Conservation (phyloP, 2,329 filamentous ascomycete species). For the Ambrosiella xylebori region DNA sequence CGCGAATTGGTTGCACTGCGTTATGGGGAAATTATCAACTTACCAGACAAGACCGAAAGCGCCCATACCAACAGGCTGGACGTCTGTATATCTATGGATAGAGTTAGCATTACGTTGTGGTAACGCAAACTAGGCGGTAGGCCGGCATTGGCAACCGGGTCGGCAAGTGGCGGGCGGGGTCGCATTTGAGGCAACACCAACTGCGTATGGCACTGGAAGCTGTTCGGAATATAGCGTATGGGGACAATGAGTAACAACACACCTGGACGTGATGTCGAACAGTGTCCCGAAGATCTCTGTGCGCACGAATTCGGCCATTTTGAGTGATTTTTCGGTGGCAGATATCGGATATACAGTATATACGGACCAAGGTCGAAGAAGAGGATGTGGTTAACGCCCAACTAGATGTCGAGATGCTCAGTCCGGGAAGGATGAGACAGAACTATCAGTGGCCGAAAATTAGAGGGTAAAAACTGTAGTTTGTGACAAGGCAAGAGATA, state of each 20-base stretch:
- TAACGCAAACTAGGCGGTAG: not conserved
- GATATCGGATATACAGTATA: not conserved
- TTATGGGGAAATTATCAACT: slow-evolving; percentile 17
- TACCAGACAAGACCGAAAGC: slow-evolving; percentile 98
- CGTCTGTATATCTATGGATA: slow-evolving; percentile 73
- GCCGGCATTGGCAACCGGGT: not conserved
- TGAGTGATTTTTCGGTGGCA: slow-evolving; percentile 22
- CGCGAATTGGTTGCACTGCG: not conserved
- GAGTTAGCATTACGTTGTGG: not conserved
- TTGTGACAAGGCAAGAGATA: not conserved
- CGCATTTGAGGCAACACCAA: not conserved
- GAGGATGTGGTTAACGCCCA: too few relatives aligned
- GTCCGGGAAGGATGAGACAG: not conserved
- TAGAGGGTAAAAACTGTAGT: not conserved
- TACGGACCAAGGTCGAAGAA: not conserved
- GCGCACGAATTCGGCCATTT: slow-evolving; percentile 97
- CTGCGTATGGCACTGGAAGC: not conserved
- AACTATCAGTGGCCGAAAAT: not conserved
- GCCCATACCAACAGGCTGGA: slow-evolving; percentile 97
- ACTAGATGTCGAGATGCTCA: too few relatives aligned
- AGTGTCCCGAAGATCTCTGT: slow-evolving; percentile 99
- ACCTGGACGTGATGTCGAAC: slow-evolving; percentile 99
- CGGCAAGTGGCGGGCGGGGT: not conserved
- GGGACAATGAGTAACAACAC: slow-evolving; percentile 17
- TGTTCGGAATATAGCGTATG: not conserved